A percentile compares a stretch with the other conserved stretches of the same genome.
These are phyloP conservation scores for Gaeumannomyces sp. DNA, from an alignment of 2,329 filamentous ascomycete species.

Conservation along the genomic window DNA sequence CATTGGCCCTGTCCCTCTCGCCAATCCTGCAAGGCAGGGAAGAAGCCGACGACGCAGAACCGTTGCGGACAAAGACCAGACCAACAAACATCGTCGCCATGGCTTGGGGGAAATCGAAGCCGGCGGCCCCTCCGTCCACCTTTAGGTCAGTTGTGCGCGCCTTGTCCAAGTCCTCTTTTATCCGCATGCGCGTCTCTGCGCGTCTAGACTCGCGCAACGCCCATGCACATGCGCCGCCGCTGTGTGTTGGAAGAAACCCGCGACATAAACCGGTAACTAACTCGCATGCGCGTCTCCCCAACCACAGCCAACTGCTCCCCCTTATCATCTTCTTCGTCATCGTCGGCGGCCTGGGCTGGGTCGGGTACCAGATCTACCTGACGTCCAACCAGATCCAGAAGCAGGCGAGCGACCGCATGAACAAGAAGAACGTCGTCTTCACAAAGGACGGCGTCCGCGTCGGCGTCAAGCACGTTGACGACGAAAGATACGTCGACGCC, in stretches of 20 bases:
- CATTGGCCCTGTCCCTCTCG: not conserved
- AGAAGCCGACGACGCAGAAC: not conserved
- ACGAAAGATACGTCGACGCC: constrained; percentile 66
- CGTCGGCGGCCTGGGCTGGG: constrained; percentile 51
- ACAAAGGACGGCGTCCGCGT: constrained; percentile 70
- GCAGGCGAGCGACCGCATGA: constrained; percentile 62
- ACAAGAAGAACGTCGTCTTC: constrained; percentile 68
- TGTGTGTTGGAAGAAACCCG: too few relatives aligned
- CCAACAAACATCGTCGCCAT: constrained; percentile 18
- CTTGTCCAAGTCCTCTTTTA: too few relatives aligned
- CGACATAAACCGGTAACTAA: not conserved
- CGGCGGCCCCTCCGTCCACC: constrained; percentile 25
- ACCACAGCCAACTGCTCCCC: constrained; percentile 53
- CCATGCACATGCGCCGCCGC: not conserved
- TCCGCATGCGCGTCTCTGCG: too few relatives aligned
- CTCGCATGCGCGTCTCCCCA: not conserved
- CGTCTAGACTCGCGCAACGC: not conserved
- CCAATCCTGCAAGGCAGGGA: not conserved
- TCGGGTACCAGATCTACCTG: constrained; percentile 68
- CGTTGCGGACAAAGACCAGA: too few relatives aligned
- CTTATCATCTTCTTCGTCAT: constrained; percentile 58
- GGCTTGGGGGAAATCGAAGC: constrained; percentile 26
- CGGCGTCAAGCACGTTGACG: constrained; percentile 60
- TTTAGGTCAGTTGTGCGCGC: constrained; percentile 20
- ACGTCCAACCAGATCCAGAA: constrained; percentile 60